These are phyloP conservation scores for Globisporangium cylindrosporum DNA, from an alignment of 352 stramenopile species.

Conservation along the genomic window DNA sequence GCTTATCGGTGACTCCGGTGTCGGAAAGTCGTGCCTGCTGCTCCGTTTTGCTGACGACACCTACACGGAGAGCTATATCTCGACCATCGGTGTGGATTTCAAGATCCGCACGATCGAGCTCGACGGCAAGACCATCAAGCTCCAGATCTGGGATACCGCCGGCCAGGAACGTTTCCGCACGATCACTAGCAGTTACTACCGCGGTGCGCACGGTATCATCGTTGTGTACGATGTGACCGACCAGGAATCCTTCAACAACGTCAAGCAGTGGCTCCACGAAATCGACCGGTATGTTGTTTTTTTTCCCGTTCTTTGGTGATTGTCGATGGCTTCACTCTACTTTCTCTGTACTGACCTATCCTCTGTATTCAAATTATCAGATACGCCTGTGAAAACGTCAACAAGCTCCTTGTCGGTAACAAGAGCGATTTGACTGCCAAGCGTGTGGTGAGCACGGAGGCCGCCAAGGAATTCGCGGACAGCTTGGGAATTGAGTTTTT, in stretches of 20 bases:
- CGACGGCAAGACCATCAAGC: constrained; percentile 99
- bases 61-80: constrained; percentile 99
- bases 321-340: background rate
- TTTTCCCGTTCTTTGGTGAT: background rate
- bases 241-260: constrained; percentile 96
- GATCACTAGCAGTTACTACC: constrained; percentile 99
- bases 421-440: constrained; percentile 96
- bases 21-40: constrained; percentile 98
- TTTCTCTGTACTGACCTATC: background rate
- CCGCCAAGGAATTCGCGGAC: constrained; percentile 90
- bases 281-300: constrained; percentile 58
- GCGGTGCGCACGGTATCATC: constrained; percentile 98
- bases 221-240: constrained; percentile 99
- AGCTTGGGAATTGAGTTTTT: constrained; percentile 87
- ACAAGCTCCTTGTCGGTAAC: constrained; percentile 98
- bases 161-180: constrained; percentile 99
- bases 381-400: constrained; percentile 96
- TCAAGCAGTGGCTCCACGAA: constrained; percentile 98
- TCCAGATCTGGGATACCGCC: constrained; percentile 99
- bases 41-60: constrained; percentile 99
- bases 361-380: constrained; percentile 27
- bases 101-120: constrained; percentile 99
- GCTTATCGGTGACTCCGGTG: constrained; percentile 97
- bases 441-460: constrained; percentile 92
- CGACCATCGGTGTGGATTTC: constrained; percentile 99